Evolutionary conservation across 352 stramenopile species (phyloP).

Genomic region (Aphanomyces invadans): DNA sequence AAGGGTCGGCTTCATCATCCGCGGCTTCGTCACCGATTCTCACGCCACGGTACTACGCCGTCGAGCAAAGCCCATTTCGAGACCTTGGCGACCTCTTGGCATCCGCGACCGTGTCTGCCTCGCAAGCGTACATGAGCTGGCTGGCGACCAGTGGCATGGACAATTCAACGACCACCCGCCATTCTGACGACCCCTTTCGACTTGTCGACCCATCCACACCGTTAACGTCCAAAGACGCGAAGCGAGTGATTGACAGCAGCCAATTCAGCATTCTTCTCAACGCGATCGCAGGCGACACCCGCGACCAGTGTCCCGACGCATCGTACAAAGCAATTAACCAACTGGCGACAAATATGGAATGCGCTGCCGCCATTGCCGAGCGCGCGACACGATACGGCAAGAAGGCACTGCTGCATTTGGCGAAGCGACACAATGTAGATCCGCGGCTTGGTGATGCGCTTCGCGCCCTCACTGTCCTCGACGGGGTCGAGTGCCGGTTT

Average conservation of each 20-base stretch:
- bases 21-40: not conserved
- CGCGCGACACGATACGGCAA: constrained; percentile 59
- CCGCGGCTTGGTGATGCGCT: constrained; percentile 48
- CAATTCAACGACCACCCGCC: not conserved
- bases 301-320: constrained; percentile 39
- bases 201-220: constrained; percentile 36
- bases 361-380: constrained; percentile 47
- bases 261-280: constrained; percentile 63
- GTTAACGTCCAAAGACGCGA: constrained; percentile 34
- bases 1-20: not conserved
- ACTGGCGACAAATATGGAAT: constrained; percentile 45
- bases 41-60: constrained; percentile 37
- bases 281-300: constrained; percentile 33
- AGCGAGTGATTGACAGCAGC: constrained; percentile 42
- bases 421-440: constrained; percentile 44
- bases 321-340: constrained; percentile 43
- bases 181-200: constrained; percentile 35
- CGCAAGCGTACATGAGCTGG: constrained; percentile 31
- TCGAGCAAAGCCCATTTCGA: constrained; percentile 60
- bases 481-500: constrained; percentile 37
- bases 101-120: constrained; percentile 47
- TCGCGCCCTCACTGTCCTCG: constrained; percentile 38
- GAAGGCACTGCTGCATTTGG: constrained; percentile 54
- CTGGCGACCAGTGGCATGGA: not conserved
- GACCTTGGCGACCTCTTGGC: constrained; percentile 63